Evolutionary conservation across 352 stramenopile genomes (phyloP).

Genomic region (Globisporangium okanoganense): DNA sequence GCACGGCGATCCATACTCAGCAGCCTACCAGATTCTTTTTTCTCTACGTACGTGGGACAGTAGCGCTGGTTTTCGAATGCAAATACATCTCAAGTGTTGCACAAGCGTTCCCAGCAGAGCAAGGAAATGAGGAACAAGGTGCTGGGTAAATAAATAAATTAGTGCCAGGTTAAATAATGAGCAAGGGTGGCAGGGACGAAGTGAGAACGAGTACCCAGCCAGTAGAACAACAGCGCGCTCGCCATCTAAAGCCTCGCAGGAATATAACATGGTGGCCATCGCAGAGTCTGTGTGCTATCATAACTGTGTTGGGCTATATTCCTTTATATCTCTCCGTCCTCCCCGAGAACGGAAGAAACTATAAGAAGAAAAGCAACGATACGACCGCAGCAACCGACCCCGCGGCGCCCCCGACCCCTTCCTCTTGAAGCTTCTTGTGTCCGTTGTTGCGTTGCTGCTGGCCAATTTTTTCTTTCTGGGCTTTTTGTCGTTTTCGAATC

Average conservation of each 20-base stretch:
- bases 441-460: not conserved
- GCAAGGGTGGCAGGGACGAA: not conserved
- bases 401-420: constrained; percentile 2
- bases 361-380: constrained; percentile 11
- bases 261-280: not conserved
- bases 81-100: too few relatives aligned
- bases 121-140: too few relatives aligned
- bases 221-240: not conserved
- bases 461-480: constrained; percentile 8
- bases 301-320: constrained; percentile 10
- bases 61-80: too few relatives aligned
- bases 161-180: not conserved
- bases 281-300: constrained; percentile 5
- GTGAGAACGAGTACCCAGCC: not conserved
- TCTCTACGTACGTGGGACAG: not conserved
- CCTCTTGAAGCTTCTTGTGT: not conserved
- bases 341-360: constrained; percentile 1
- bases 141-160: not conserved
- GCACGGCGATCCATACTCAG: not conserved
- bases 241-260: not conserved
- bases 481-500: constrained; percentile 4
- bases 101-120: too few relatives aligned
- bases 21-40: not conserved
- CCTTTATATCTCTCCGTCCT: constrained; percentile 6
- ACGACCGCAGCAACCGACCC: not conserved